These are phyloP conservation scores for Aspergillus fijiensis DNA, from an alignment of 2,329 filamentous ascomycete genomes.

Conservation along the genomic window DNA sequence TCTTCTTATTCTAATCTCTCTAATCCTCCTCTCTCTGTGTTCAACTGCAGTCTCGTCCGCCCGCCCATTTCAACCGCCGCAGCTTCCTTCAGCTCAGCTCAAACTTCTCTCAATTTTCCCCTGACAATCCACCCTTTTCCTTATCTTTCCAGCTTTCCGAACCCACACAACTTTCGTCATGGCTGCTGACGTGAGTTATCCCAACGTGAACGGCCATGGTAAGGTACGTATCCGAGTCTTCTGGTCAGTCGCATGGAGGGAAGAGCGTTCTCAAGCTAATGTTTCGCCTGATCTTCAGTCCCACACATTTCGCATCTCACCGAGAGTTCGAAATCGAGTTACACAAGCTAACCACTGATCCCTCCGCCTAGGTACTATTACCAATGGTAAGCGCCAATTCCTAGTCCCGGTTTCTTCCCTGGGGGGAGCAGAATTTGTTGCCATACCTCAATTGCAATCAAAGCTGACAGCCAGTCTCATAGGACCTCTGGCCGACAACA, in stretches of 20 bases:
- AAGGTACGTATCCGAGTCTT: constrained; percentile 31
- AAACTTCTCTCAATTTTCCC: constrained; percentile 2
- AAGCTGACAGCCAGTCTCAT: constrained; percentile 18
- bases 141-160: constrained; percentile 18
- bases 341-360: constrained; percentile 1
- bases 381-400: constrained; percentile 1
- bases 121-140: constrained; percentile 12
- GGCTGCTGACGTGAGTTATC: constrained; percentile 39
- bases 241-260: background rate
- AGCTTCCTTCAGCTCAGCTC: too few relatives aligned
- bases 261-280: constrained; percentile 9
- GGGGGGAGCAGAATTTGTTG: background rate
- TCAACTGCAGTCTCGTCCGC: background rate
- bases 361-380: constrained; percentile 2
- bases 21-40: constrained; percentile 8
- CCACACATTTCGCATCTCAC: background rate
- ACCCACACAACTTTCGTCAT: constrained; percentile 28
- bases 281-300: background rate
- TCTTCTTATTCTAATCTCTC: background rate
- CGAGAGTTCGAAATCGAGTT: background rate
- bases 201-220: constrained; percentile 38
- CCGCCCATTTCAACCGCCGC: constrained; percentile 6
- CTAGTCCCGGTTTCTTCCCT: background rate
- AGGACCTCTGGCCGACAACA: constrained; percentile 58
- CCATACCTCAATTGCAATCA: constrained; percentile 5